Evolutionary conservation across 495 filamentous ascomycete species (phyloP).

Genomic region (Neurospora sp.): DNA sequence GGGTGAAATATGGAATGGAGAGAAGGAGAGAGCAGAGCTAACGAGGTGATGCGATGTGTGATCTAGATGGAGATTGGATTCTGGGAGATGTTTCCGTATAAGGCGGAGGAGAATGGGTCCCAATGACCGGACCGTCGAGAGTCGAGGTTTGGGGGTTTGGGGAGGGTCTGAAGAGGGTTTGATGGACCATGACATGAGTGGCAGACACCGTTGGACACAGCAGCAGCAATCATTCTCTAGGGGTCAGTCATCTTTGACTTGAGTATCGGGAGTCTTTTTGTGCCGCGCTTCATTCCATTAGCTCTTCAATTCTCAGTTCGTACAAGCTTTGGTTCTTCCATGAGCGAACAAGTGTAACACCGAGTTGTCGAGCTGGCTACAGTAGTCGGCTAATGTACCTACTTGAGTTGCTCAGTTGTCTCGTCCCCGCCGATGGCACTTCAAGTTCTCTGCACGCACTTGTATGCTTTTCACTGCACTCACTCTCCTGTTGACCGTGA

Average conservation of each 20-base stretch:
- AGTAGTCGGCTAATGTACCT: neutral
- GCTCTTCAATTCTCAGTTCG: neutral
- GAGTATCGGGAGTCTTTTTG: neutral
- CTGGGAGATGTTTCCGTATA: slow-evolving; percentile 60
- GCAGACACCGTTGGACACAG: neutral
- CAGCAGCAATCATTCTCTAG: neutral
- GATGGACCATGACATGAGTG: neutral
- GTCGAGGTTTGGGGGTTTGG: neutral
- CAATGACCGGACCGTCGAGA: neutral
- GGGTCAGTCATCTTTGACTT: neutral
- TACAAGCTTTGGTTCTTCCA: neutral
- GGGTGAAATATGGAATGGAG: neutral
- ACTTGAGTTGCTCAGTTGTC: neutral
- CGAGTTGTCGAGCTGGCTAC: neutral
- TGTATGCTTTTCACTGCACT: neutral
- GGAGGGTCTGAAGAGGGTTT: neutral
- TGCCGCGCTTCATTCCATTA: neutral
- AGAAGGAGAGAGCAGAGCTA: neutral
- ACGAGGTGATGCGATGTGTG: neutral
- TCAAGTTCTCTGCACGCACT: neutral
- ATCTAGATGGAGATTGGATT: slow-evolving; percentile 76
- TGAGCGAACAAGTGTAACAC: neutral
- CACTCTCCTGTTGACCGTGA: neutral
- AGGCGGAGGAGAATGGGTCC: neutral
- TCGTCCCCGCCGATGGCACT: neutral